Percentiles rank a stretch among this genome's conserved stretches.
Evolutionary conservation across 345 rosid species (phyloP).

Genomic region (Murraya koenigii): DNA sequence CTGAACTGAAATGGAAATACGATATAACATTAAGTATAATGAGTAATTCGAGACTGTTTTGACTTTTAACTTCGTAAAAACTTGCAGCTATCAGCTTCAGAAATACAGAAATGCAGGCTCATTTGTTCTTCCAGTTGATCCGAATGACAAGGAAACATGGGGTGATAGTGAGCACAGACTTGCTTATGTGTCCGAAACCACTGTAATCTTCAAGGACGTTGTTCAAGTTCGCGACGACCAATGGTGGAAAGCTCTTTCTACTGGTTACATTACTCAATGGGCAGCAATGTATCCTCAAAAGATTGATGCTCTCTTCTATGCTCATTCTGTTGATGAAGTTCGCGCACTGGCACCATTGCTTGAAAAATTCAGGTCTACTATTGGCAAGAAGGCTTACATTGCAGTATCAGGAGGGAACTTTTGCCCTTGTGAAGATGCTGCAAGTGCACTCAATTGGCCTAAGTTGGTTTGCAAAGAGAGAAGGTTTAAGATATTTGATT

Average conservation of each 20-base stretch:
- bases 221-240: conserved; percentile 94
- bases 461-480: conserved; percentile 73
- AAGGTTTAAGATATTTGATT: conserved; percentile 85
- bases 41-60: neutral
- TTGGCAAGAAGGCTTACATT: conserved; percentile 87
- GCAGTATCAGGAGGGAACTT: conserved; percentile 77
- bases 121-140: conserved; percentile 89
- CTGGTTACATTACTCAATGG: conserved; percentile 94
- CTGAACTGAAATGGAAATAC: neutral
- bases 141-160: conserved; percentile 88
- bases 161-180: conserved; percentile 98
- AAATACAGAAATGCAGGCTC: conserved; percentile 92
- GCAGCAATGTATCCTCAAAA: conserved; percentile 96
- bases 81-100: conserved; percentile 92
- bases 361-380: conserved; percentile 77
- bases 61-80: neutral
- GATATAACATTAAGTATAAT: neutral
- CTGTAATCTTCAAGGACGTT: conserved; percentile 89
- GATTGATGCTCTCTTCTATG: conserved; percentile 87
- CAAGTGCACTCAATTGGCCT: conserved; percentile 73
- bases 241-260: conserved; percentile 92
- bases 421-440: conserved; percentile 87
- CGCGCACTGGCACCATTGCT: conserved; percentile 70
- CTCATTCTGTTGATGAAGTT: conserved; percentile 80
- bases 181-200: conserved; percentile 93